A percentile compares a stretch with the other conserved stretches of the same genome.
Conservation (phyloP, 2,329 filamentous ascomycete species). For the Lachnellula arida region DNA sequence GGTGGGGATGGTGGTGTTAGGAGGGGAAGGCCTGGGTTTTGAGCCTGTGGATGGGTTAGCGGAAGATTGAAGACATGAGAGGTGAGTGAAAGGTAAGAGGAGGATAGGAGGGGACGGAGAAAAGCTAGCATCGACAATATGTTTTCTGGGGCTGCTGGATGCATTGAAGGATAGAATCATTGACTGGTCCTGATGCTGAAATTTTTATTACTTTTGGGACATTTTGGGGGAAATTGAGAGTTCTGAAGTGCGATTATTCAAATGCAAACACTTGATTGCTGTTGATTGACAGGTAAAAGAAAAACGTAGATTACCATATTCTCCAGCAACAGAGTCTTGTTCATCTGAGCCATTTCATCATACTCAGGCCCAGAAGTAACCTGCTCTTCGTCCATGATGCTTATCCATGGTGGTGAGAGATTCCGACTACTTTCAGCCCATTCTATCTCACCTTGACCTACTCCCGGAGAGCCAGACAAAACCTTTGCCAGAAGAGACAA, state of each 20-base stretch:
- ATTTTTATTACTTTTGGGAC: not conserved
- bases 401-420: conserved; percentile 20
- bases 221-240: too few relatives aligned
- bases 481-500: conserved; percentile 10
- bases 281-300: not conserved
- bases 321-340: conserved; percentile 10
- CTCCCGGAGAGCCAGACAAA: not conserved
- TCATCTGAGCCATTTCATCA: conserved; percentile 3
- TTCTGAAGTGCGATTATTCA: too few relatives aligned
- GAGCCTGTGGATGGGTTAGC: conserved; percentile 5
- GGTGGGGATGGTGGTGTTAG: not conserved
- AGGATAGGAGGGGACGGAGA: too few relatives aligned
- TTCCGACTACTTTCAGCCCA: conserved; percentile 16
- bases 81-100: not conserved
- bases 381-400: conserved; percentile 13
- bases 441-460: not conserved
- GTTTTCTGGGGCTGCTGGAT: not conserved
- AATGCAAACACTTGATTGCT: too few relatives aligned
- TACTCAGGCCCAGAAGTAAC: conserved; percentile 9
- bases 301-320: conserved; percentile 11
- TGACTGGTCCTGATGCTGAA: too few relatives aligned
- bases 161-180: too few relatives aligned
- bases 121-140: too few relatives aligned
- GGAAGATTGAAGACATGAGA: not conserved
- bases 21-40: conserved; percentile 15